Evolutionary conservation across 768 basidiomycete genomes (phyloP), one percentile per base, ranked within the genome.

Genomic region (Phaeotremella skinneri): DNA sequence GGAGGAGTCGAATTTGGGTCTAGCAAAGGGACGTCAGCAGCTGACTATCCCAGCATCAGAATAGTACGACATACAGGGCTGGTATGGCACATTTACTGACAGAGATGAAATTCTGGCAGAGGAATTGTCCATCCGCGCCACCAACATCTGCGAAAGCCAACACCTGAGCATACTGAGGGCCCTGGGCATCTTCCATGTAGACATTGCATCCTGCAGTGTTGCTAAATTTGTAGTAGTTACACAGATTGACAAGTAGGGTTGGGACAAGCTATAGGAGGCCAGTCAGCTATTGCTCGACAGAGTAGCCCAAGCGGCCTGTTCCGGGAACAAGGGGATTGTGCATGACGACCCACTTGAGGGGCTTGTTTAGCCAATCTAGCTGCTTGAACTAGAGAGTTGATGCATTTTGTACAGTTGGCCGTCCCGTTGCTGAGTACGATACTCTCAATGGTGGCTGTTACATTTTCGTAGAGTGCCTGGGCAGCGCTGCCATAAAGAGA

Each of bases 111-210:
- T 84, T 82, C 41, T 84, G 76, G 72, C 86, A 88, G 31, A 48
- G 52, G 31, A 45, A 62, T 80, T 87, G 85, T 14, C 88, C 88
- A 66, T 89, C 88, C 55, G 83, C 84, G 4, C 87, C 86, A 13
- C 83, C 84, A 1, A 85, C 83, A 67, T 89, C 83, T 5, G 87
- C 85, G 61, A 85, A 85, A 11, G 86, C 83, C 37, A 85, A 61
- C 11, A 89, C 86, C 73, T 89, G 88, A 0, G 88, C 87, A 58
- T 88, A 72, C 27, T 86, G 79, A 2, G 85, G 76, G 0, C 88
- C 87, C 17, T 84, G 70, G 3, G 79, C 81, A 53, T 78, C 68
- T 49, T 50, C 64, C 0, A 49, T 48, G 27, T 56, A 58, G 4
- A 55, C 56, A 45, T 49, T 53, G 39, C 62, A 66, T 49, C 49